Evolutionary conservation across 2,329 filamentous ascomycete genomes (phyloP).

Genomic region (Leptodontidium sp.): DNA sequence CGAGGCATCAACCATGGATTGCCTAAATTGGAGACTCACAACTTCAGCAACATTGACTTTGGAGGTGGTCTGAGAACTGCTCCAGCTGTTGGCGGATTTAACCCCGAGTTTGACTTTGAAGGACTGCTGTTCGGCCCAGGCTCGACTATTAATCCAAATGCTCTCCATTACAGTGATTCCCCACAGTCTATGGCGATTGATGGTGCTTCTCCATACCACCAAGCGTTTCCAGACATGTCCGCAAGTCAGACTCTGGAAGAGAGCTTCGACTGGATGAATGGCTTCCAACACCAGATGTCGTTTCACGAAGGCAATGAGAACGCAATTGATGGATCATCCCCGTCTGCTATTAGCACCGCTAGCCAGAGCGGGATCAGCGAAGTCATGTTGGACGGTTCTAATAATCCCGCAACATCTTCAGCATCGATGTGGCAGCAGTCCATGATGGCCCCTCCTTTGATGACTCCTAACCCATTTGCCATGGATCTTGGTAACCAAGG

Average conservation of each 20-base stretch:
- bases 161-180: slow-evolving; percentile 84
- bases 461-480: slow-evolving; percentile 72
- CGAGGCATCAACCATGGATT: slow-evolving; percentile 73
- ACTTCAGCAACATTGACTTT: slow-evolving; percentile 70
- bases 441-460: slow-evolving; percentile 73
- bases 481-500: slow-evolving; percentile 78
- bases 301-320: slow-evolving; percentile 76
- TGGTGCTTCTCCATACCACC: slow-evolving; percentile 66
- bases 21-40: slow-evolving; percentile 83
- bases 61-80: slow-evolving; percentile 79
- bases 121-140: slow-evolving; percentile 72
- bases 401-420: slow-evolving; percentile 63
- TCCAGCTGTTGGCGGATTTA: slow-evolving; percentile 70
- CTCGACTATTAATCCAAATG: slow-evolving; percentile 76
- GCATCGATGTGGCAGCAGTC: slow-evolving; percentile 74
- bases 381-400: slow-evolving; percentile 85
- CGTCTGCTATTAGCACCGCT: slow-evolving; percentile 93
- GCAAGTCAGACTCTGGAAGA: slow-evolving; percentile 73
- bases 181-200: slow-evolving; percentile 72
- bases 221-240: slow-evolving; percentile 65
- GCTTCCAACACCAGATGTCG: slow-evolving; percentile 80
- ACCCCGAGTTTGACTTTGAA: slow-evolving; percentile 74
- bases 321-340: slow-evolving; percentile 90
- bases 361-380: slow-evolving; percentile 94
- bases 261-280: slow-evolving; percentile 83